Evolutionary conservation across 1,284 basidiomycete genomes (phyloP).

Genomic region (Coniophora puteana): DNA sequence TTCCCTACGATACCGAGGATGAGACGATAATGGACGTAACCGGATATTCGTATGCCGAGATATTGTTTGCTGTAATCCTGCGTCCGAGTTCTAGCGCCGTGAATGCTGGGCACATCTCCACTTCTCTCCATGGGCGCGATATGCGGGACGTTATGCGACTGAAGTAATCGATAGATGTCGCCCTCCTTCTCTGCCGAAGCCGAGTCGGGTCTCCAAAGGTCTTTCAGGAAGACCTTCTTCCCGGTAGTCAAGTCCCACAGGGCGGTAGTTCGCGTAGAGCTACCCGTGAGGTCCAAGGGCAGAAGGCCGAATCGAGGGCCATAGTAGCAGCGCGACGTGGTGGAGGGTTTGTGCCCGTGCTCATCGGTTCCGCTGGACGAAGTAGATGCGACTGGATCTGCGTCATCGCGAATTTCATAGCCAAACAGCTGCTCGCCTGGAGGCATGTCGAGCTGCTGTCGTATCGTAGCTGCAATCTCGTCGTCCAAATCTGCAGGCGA

Average conservation of each 20-base stretch:
- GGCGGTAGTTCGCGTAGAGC: conserved; percentile 11
- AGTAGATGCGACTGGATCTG: too few species aligned
- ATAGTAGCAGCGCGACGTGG: neutral
- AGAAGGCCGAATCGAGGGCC: neutral
- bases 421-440: neutral
- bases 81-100: neutral
- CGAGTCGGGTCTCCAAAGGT: conserved; percentile 19
- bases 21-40: neutral
- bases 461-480: neutral
- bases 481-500: too few species aligned
- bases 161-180: conserved; percentile 15
- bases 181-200: conserved; percentile 16
- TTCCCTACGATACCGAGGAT: neutral
- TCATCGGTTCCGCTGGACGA: too few species aligned
- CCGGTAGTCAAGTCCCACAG: conserved; percentile 6
- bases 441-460: neutral
- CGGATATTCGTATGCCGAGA: too few species aligned
- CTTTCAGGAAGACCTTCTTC: conserved; percentile 20
- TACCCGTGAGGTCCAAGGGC: conserved; percentile 4
- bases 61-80: too few species aligned
- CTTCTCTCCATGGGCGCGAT: conserved; percentile 11
- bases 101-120: neutral
- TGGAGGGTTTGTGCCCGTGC: too few species aligned
- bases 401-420: neutral
- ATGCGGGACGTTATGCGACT: conserved; percentile 11